Conservation (phyloP, 2,329 filamentous ascomycete genomes). For the Elsinoe batatas region DNA sequence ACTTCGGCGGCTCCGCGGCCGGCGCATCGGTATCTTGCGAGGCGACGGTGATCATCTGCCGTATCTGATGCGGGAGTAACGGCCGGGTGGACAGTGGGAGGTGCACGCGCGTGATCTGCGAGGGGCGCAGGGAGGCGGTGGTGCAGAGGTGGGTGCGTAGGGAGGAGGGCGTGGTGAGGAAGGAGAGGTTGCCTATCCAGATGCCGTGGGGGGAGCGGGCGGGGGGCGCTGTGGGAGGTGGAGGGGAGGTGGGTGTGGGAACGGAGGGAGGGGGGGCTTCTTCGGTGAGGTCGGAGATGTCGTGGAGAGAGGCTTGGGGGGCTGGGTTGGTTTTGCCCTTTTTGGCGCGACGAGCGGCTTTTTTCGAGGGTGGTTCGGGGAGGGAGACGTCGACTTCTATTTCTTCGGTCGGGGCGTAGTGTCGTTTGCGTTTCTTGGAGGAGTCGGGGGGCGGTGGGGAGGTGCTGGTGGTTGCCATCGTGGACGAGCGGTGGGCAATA, state of each 20-base stretch:
- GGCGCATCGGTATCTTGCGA: conserved; percentile 23
- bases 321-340: conserved; percentile 42
- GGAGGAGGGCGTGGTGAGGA: conserved; percentile 62
- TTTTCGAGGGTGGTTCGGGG: conserved; percentile 94
- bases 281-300: conserved; percentile 12
- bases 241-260: conserved; percentile 10
- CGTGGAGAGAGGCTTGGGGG: conserved; percentile 14
- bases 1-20: conserved; percentile 35
- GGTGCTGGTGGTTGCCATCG: background rate
- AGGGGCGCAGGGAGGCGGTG: conserved; percentile 48
- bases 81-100: conserved; percentile 52
- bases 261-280: conserved; percentile 26
- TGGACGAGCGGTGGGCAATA: background rate
- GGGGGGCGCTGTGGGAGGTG: conserved; percentile 1
- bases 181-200: conserved; percentile 96
- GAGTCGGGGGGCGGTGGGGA: background rate
- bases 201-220: conserved; percentile 69
- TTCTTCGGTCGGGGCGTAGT: conserved; percentile 45
- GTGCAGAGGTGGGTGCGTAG: conserved; percentile 72
- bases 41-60: conserved; percentile 2
- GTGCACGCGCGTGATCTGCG: conserved; percentile 74
- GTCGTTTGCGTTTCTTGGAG: conserved; percentile 59
- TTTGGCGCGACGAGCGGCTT: conserved; percentile 79
- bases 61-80: conserved; percentile 19
- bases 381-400: conserved; percentile 81